These are phyloP conservation scores for Camillea tinctor DNA, from an alignment of 2,329 filamentous ascomycete species.

Conservation along the genomic window DNA sequence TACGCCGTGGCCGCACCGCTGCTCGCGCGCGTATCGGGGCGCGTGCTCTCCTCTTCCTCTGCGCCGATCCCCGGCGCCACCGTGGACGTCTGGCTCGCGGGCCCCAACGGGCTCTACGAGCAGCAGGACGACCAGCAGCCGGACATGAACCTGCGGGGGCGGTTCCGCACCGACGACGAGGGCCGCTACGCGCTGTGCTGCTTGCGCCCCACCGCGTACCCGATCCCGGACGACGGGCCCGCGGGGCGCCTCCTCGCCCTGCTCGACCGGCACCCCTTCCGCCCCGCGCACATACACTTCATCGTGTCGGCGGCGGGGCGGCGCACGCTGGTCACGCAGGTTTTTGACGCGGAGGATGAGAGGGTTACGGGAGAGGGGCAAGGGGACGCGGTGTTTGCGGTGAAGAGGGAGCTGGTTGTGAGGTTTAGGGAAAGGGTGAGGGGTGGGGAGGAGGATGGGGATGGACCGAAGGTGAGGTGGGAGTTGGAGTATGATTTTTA, in stretches of 20 bases:
- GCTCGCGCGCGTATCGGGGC: constrained; percentile 57
- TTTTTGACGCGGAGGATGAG: constrained; percentile 67
- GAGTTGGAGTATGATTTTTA: constrained; percentile 63
- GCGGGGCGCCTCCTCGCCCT: constrained; percentile 50
- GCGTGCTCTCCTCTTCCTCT: constrained; percentile 42
- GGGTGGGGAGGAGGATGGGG: constrained; percentile 38
- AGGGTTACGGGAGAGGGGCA: constrained; percentile 55
- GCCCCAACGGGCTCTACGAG: constrained; percentile 69
- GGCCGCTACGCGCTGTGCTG: constrained; percentile 65
- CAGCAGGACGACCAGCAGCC: constrained; percentile 70
- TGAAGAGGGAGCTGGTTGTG: constrained; percentile 50
- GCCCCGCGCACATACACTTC: constrained; percentile 61
- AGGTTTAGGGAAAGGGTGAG: constrained; percentile 38
- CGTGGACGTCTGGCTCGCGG: constrained; percentile 79
- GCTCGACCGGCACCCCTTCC: constrained; percentile 55
- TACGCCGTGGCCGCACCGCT: constrained; percentile 29
- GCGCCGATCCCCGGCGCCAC: constrained; percentile 51
- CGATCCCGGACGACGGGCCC: constrained; percentile 51
- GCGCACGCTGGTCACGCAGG: constrained; percentile 65
- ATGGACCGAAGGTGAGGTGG: constrained; percentile 50
- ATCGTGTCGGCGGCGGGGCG: constrained; percentile 41
- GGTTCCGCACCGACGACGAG: constrained; percentile 64
- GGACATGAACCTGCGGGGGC: constrained; percentile 73
- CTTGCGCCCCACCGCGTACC: constrained; percentile 58
- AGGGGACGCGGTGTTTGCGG: constrained; percentile 52